Percentiles rank a stretch among this genome's conserved stretches.
Conservation (phyloP, 495 filamentous ascomycete genomes). For the Annulohypoxylon nitens region DNA sequence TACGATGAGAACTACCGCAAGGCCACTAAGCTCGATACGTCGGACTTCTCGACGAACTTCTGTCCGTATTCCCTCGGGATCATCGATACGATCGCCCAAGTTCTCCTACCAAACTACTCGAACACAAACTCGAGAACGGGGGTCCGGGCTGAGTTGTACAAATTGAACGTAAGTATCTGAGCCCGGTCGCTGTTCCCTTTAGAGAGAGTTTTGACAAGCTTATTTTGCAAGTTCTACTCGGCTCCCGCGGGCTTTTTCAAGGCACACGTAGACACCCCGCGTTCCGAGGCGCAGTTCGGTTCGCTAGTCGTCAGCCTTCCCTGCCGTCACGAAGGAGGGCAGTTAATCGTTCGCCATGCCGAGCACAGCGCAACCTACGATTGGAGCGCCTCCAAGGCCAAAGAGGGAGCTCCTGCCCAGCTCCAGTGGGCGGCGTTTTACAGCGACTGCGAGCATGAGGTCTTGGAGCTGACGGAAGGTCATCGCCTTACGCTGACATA, state of each 20-base stretch:
- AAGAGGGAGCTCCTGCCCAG: neutral
- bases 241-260: neutral
- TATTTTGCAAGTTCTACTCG: conserved; percentile 1
- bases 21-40: conserved; percentile 62
- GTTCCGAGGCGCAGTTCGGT: conserved; percentile 2
- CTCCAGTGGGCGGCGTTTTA: conserved; percentile 5
- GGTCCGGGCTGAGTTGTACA: conserved; percentile 66
- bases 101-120: conserved; percentile 59
- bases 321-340: neutral
- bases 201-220: no score
- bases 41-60: conserved; percentile 63
- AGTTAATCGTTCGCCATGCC: neutral
- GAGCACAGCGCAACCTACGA: conserved; percentile 4
- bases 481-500: neutral
- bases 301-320: conserved; percentile 1
- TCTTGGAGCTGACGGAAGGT: neutral
- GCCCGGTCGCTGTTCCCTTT: neutral
- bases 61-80: conserved; percentile 66
- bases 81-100: conserved; percentile 61
- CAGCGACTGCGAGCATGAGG: conserved; percentile 3
- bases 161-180: conserved; percentile 63
- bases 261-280: conserved; percentile 7
- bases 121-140: conserved; percentile 22
- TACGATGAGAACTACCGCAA: conserved; percentile 65
- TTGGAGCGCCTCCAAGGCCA: conserved; percentile 3